Percentiles rank a stretch among this genome's conserved stretches.
phyloP scores from a whole-genome alignment of 306 rosid species.

The Casuarina equisetifolia region DNA sequence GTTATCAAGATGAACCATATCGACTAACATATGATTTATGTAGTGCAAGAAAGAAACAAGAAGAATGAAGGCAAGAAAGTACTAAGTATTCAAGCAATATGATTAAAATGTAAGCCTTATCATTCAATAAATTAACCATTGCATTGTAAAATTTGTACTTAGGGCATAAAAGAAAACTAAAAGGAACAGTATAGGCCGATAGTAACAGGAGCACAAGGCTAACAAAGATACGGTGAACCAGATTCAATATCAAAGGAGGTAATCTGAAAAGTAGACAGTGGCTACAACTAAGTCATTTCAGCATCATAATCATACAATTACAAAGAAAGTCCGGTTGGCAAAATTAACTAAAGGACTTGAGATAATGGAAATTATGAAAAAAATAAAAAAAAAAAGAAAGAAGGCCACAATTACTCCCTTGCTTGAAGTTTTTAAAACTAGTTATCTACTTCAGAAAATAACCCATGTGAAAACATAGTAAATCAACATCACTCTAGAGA shows the following conservation, averaged over 20 bases:
- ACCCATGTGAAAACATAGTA: too few species aligned
- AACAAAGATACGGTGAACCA: background rate
- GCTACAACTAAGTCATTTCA: background rate
- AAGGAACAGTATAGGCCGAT: background rate
- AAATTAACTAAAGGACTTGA: background rate
- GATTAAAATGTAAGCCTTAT: background rate
- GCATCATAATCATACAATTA: background rate
- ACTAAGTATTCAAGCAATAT: background rate
- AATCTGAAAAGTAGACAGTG: background rate
- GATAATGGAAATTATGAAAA: too few species aligned
- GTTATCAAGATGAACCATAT: conserved; percentile 34
- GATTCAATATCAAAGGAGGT: background rate
- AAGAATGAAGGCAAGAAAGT: conserved; percentile 4
- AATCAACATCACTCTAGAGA: too few species aligned
- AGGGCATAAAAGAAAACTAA: background rate
- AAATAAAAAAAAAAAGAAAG: too few species aligned
- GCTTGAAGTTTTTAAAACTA: too few species aligned
- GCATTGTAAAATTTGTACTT: background rate
- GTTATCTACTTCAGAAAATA: too few species aligned
- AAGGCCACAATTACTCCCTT: too few species aligned
- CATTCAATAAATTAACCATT: background rate
- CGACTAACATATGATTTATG: background rate
- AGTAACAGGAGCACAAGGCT: background rate
- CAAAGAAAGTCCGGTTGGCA: background rate
- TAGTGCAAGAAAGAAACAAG: conserved; percentile 3